Evolutionary conservation across 176 grass and related monocot species (phyloP).

Genomic region (Musa acuminata): DNA sequence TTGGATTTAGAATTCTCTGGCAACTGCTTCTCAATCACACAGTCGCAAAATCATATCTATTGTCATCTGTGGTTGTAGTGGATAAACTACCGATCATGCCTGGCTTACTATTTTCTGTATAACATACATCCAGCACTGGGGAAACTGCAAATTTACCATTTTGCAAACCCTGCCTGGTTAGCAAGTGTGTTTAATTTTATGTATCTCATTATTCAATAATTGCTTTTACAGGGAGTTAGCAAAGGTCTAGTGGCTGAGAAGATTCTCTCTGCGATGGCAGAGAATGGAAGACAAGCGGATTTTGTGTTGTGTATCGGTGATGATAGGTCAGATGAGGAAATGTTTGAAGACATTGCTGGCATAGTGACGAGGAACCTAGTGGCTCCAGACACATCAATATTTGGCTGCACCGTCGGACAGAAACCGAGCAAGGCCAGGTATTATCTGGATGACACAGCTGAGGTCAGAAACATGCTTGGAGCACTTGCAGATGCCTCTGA

Average conservation of each 20-base stretch:
- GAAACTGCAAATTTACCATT: neutral
- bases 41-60: too few species aligned
- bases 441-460: conserved; percentile 54
- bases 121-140: neutral
- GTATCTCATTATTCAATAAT: neutral
- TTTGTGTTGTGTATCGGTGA: conserved; percentile 56
- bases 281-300: conserved; percentile 43
- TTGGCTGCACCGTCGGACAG: conserved; percentile 56
- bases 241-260: conserved; percentile 60
- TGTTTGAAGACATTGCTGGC: conserved; percentile 54
- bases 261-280: conserved; percentile 42
- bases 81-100: too few species aligned
- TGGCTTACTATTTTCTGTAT: neutral
- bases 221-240: conserved; percentile 37
- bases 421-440: conserved; percentile 66
- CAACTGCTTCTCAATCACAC: neutral
- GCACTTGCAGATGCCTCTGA: conserved; percentile 50
- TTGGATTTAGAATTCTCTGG: neutral
- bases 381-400: conserved; percentile 33
- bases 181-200: neutral
- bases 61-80: too few species aligned
- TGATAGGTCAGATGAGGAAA: conserved; percentile 62
- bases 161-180: neutral
- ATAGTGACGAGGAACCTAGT: conserved; percentile 35
- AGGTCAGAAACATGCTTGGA: conserved; percentile 49